Base-by-base conservation (phyloP, 495 filamentous ascomycete species). In the Clavariopsis aquatica region DNA sequence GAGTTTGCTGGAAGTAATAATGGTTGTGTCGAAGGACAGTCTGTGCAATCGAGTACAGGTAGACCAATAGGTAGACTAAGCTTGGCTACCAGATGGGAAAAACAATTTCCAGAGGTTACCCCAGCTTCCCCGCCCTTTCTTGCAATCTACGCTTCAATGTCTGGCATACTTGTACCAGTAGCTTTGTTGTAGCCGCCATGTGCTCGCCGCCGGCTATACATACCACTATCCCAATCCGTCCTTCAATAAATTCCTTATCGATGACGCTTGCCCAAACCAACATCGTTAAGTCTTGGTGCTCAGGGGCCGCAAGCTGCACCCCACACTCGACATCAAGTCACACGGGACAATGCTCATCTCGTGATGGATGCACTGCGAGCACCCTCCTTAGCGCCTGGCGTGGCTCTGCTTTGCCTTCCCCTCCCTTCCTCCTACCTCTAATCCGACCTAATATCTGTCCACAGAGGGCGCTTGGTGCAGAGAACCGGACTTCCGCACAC, bases 351-450 rank as follows among this genome's bases (percentile, higher is more conserved):
- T 34, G 51, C 60, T 36, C 31, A 52, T 36, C 46, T 52, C 49
- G 6, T 43, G 38, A 62, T 45, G 59, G 38, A 62, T 45, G 59
- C 60, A 56, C 36, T 22, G 19, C 60, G 52, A 63, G 60, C 55
- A 55, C 36, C 20, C 3, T 38, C 15, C 10, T 46, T 24, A 7
- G n/a, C 27, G 26, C 2, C 31, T n/a, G 10, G 13, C 20, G 49
- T 49, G 56, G 56, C 56, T 59, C 20, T 27, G 31, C 31, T 34
- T 6, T 12, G 31, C 31, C n/a, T 36, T 36, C 31, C 38, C 6
- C 38, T n/a, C 38, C 38, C 38, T 43, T 10, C 2, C 38, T 43
- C 31, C 29, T 4, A 20, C 7, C 26, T 59, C 41, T 47, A 22
- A 12, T 22, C 45, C 20, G 20, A 49, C n/a, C 41, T 17, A 9